Conservation (phyloP, 371 early-diverging fungal genomes). For the Mortierella sp. region DNA sequence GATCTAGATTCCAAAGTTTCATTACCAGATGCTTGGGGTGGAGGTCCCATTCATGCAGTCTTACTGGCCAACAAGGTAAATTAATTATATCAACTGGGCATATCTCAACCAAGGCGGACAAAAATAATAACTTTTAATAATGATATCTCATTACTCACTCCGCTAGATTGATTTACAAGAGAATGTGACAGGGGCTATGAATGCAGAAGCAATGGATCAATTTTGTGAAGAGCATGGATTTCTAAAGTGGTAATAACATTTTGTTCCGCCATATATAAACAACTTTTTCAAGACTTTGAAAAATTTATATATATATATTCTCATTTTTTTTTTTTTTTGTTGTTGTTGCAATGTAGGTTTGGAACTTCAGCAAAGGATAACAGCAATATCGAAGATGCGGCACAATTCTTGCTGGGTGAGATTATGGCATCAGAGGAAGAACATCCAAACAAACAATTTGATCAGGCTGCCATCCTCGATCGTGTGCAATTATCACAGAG, state of each 20-base stretch:
- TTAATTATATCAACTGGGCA: conserved; percentile 11
- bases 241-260: conserved; percentile 61
- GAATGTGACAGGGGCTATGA: conserved; percentile 10
- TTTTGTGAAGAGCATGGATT: conserved; percentile 71
- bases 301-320: not conserved
- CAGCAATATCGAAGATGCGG: conserved; percentile 73
- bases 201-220: conserved; percentile 62
- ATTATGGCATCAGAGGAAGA: conserved; percentile 44
- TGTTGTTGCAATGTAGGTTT: conserved; percentile 61
- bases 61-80: conserved; percentile 75
- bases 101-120: conserved; percentile 18
- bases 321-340: not conserved
- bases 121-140: not conserved
- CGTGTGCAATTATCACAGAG: conserved; percentile 35
- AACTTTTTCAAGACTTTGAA: not conserved
- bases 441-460: conserved; percentile 20
- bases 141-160: not conserved
- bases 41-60: conserved; percentile 71
- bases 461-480: conserved; percentile 34
- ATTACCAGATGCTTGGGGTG: conserved; percentile 63
- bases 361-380: conserved; percentile 78
- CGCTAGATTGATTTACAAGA: conserved; percentile 39
- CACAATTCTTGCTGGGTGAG: conserved; percentile 62
- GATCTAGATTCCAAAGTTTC: conserved; percentile 74
- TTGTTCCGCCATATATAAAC: not conserved